Conservation (phyloP, 2,329 filamentous ascomycete genomes). For the Cordyceps farinosa region DNA sequence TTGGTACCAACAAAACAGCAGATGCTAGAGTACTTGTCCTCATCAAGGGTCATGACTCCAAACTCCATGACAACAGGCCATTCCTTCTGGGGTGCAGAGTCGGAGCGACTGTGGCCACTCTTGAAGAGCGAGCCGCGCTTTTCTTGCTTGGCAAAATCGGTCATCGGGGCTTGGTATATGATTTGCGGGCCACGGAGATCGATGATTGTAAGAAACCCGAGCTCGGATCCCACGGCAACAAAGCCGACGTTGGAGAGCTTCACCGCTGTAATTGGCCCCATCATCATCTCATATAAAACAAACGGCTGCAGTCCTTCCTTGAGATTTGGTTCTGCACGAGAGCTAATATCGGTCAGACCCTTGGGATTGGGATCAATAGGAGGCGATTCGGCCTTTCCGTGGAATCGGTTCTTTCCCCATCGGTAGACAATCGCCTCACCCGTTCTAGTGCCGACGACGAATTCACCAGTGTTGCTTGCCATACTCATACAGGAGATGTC, state of each 20-base stretch:
- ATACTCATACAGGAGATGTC: slow-evolving; percentile 78
- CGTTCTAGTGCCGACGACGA: slow-evolving; percentile 73
- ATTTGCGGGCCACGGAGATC: slow-evolving; percentile 84
- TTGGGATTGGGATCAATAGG: slow-evolving; percentile 59
- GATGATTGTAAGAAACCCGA: slow-evolving; percentile 74
- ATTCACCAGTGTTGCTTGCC: slow-evolving; percentile 75
- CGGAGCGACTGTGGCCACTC: slow-evolving; percentile 27
- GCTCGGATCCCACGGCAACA: slow-evolving; percentile 79
- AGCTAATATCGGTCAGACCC: slow-evolving; percentile 70
- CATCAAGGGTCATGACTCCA: slow-evolving; percentile 87
- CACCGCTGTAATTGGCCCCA: slow-evolving; percentile 74
- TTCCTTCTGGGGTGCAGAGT: slow-evolving; percentile 51
- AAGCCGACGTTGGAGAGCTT: slow-evolving; percentile 93
- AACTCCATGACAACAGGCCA: slow-evolving; percentile 84
- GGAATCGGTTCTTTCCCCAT: slow-evolving; percentile 77
- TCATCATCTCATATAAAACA: slow-evolving; percentile 76
- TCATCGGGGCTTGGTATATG: slow-evolving; percentile 70
- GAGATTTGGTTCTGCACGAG: slow-evolving; percentile 66
- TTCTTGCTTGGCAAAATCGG: slow-evolving; percentile 71
- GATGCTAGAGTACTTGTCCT: slow-evolving; percentile 94
- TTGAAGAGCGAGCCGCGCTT: slow-evolving; percentile 72
- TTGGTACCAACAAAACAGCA: slow-evolving; percentile 88
- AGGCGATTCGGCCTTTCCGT: slow-evolving; percentile 56
- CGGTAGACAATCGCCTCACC: slow-evolving; percentile 87
- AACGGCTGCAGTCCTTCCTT: slow-evolving; percentile 80